Conservation (phyloP, 129 eudicot species). For the Rutidosis leptorrhynchoides region DNA sequence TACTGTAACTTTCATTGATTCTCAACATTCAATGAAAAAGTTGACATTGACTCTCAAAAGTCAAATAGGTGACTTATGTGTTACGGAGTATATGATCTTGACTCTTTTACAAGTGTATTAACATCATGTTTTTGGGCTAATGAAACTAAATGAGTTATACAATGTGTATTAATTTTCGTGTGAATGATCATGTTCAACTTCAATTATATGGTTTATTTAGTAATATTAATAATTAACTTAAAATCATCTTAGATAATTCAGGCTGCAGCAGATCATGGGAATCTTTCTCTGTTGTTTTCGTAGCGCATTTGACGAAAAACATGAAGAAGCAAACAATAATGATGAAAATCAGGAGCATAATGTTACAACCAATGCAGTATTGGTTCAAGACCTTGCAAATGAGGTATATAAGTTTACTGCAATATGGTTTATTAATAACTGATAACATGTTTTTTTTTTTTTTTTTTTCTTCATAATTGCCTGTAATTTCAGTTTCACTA, state of each 20-base stretch:
- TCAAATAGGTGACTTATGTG: neutral
- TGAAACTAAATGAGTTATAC: neutral
- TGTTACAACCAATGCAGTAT: neutral
- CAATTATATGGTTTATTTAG: neutral
- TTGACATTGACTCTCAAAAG: neutral
- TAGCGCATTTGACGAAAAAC: slow-evolving; percentile 9
- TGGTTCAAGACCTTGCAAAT: neutral
- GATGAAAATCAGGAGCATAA: slow-evolving; percentile 5
- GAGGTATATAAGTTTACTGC: slow-evolving; percentile 13
- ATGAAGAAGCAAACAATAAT: neutral
- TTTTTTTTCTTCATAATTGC: neutral
- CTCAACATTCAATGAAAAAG: neutral
- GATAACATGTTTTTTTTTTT: neutral
- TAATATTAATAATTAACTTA: neutral
- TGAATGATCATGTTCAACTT: neutral
- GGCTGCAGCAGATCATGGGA: slow-evolving; percentile 20
- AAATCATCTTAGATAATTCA: neutral
- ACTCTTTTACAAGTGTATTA: no score
- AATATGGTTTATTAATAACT: neutral
- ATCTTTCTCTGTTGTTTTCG: slow-evolving; percentile 24
- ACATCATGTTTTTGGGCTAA: no score
- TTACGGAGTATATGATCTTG: no score
- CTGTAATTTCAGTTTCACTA: neutral
- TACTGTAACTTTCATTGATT: no score
- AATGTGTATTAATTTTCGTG: neutral